Conservation (phyloP, 1,139 yeast genomes). For the Scheffersomyces titani region DNA sequence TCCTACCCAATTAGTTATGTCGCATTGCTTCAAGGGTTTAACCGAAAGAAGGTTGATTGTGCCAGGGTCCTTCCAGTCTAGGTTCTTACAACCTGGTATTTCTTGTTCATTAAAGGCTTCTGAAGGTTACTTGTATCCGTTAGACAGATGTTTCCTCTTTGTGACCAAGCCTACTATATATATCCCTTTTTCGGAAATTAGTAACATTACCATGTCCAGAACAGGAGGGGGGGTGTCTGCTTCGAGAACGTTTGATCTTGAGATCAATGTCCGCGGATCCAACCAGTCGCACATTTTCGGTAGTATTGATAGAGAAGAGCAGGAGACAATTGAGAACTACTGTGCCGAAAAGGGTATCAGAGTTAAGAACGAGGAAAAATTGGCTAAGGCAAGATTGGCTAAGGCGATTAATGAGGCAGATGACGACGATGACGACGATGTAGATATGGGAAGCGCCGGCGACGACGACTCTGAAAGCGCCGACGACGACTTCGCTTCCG, state of each 20-base stretch:
- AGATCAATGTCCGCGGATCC: conserved; percentile 67
- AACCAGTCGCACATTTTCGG: conserved; percentile 81
- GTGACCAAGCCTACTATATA: conserved; percentile 93
- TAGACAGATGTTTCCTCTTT: conserved; percentile 87
- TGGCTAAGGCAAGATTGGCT: conserved; percentile 78
- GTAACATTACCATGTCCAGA: conserved; percentile 79
- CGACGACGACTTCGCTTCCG: conserved; percentile 67
- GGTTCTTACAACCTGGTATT: conserved; percentile 77
- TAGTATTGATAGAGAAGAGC: conserved; percentile 89
- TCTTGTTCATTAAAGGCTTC: conserved; percentile 92
- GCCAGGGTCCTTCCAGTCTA: conserved; percentile 83
- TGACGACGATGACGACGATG: conserved; percentile 67
- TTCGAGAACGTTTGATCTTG: conserved; percentile 90
- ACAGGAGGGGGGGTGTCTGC: conserved; percentile 80
- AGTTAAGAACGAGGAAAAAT: conserved; percentile 87
- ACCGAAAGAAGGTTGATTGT: conserved; percentile 83
- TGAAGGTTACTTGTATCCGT: conserved; percentile 89
- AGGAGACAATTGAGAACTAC: conserved; percentile 71
- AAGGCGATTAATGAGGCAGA: conserved; percentile 73
- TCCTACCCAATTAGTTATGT: conserved; percentile 80
- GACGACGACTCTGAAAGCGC: conserved; percentile 68
- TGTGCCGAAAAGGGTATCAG: conserved; percentile 75
- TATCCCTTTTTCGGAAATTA: conserved; percentile 83
- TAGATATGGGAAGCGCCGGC: conserved; percentile 75
- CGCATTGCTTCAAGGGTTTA: conserved; percentile 87